Percentiles rank a stretch among this genome's conserved stretches.
phyloP scores from a whole-genome alignment of 495 filamentous ascomycete genomes.

The Darksidea phi region DNA sequence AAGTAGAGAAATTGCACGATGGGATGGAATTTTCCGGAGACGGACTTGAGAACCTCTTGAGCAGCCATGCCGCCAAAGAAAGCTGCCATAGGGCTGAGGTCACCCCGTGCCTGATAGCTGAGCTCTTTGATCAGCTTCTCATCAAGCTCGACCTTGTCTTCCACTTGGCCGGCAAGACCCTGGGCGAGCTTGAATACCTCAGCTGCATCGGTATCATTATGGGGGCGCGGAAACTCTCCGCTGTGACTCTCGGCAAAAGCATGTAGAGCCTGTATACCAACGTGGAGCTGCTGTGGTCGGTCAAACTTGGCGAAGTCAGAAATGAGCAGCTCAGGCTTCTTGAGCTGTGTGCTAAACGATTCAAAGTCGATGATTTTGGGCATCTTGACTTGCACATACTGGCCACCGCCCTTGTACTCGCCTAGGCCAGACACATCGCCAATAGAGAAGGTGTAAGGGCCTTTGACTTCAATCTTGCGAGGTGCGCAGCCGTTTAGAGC shows the following conservation, averaged over 20 bases:
- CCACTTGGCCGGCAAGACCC: conserved; percentile 59
- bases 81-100: conserved; percentile 86
- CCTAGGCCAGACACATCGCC: conserved; percentile 87
- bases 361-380: conserved; percentile 92
- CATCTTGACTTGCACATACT: conserved; percentile 97
- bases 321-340: conserved; percentile 82
- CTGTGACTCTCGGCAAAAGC: conserved; percentile 68
- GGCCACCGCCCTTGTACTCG: conserved; percentile 78
- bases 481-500: conserved; percentile 77
- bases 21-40: conserved; percentile 96
- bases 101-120: conserved; percentile 91
- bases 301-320: conserved; percentile 98
- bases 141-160: conserved; percentile 79
- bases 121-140: conserved; percentile 92
- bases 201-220: conserved; percentile 78
- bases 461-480: conserved; percentile 88
- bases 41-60: conserved; percentile 94
- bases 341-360: conserved; percentile 67
- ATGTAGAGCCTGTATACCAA: conserved; percentile 90
- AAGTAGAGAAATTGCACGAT: conserved; percentile 95
- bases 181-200: conserved; percentile 73
- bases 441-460: conserved; percentile 95
- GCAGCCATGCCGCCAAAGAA: conserved; percentile 94
- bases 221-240: conserved; percentile 72
- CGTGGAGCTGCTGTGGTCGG: conserved; percentile 83